Percentiles rank a stretch among this genome's conserved stretches.
Evolutionary conservation across 768 basidiomycete species (phyloP).

Genomic region (Rossbeevera mucosa): DNA sequence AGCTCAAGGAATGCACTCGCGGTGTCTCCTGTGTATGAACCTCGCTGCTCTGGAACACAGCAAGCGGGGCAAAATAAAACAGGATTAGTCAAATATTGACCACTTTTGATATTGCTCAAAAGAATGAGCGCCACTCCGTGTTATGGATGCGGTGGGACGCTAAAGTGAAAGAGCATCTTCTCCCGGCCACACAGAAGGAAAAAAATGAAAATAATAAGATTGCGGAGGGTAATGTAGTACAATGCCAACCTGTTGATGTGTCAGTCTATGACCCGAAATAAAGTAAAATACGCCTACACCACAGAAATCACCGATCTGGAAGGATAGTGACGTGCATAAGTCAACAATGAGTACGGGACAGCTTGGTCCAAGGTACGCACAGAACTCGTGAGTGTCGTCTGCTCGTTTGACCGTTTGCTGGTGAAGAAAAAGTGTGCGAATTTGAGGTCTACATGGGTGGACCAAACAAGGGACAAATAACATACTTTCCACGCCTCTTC

Average conservation of each 20-base stretch:
- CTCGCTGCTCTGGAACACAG: slow-evolving; percentile 32
- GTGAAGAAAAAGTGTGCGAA: slow-evolving; percentile 31
- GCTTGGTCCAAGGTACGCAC: slow-evolving; percentile 47
- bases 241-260: slow-evolving; percentile 24
- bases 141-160: slow-evolving; percentile 54
- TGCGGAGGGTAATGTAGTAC: slow-evolving; percentile 36
- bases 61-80: slow-evolving; percentile 40
- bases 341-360: neutral
- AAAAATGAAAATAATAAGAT: slow-evolving; percentile 20
- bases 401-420: slow-evolving; percentile 96
- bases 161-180: slow-evolving; percentile 76
- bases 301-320: slow-evolving; percentile 38
- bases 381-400: slow-evolving; percentile 97
- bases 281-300: slow-evolving; percentile 36
- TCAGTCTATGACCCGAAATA: slow-evolving; percentile 18
- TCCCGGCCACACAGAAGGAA: slow-evolving; percentile 8
- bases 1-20: neutral
- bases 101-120: slow-evolving; percentile 61
- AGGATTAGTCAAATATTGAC: slow-evolving; percentile 29
- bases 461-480: slow-evolving; percentile 52
- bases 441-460: slow-evolving; percentile 28
- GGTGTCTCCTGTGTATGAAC: slow-evolving; percentile 53
- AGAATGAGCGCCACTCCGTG: slow-evolving; percentile 81
- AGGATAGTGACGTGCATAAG: slow-evolving; percentile 1
- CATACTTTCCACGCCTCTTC: slow-evolving; percentile 99